Base-by-base conservation (phyloP, 208 protist genomes). In the Wallacemonas rigidus region DNA sequence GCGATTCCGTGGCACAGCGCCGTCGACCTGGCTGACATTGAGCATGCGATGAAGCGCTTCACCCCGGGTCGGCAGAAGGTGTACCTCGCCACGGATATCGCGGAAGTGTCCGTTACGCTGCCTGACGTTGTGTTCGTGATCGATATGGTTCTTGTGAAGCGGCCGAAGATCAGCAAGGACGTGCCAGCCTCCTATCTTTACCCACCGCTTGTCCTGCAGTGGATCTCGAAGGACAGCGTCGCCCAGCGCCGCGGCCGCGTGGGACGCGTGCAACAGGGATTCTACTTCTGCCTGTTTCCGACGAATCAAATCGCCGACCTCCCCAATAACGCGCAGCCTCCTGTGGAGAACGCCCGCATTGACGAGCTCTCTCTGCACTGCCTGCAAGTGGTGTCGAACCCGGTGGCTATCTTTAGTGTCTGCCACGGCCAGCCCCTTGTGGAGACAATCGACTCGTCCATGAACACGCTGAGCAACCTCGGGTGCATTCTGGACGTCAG, bases 71-170 rank as follows among this genome's bases (percentile, higher is more conserved):
- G 86, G 7, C 79, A 97, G 56, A 99, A 99, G 80, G 82, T 98
- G 41, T 95, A 99, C 61, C 75, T 98, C 17, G 86, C 94, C 38
- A 99, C 98, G 39, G 98, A 98, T 78, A 99, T 99, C 74, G 98
- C 97, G 1, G 97, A 99, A 76, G 98, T 98, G 6, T 97, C 89
- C 44, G 77, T 99, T 15, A 99, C 98, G 45, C 92, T 99, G 58
- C 96, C 98, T 15, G 98, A 99, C 74, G 90, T 95, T 2, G 91
- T 95, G 38, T 93, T 95, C 68, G 97, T 99, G 9, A 94, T 99
- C 47, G 98, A 99, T 78, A 88, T 87, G 41, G 98, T 98, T 45
- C 81, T 88, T 4, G 76, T 78, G 54, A 97, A 97, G 78, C 79
- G 87, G 39, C 92, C 92, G 4, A 85, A 85, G 55, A 94, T 97